phyloP scores from a whole-genome alignment of 208 protist genomes.

The Trypanosoma theileri region DNA sequence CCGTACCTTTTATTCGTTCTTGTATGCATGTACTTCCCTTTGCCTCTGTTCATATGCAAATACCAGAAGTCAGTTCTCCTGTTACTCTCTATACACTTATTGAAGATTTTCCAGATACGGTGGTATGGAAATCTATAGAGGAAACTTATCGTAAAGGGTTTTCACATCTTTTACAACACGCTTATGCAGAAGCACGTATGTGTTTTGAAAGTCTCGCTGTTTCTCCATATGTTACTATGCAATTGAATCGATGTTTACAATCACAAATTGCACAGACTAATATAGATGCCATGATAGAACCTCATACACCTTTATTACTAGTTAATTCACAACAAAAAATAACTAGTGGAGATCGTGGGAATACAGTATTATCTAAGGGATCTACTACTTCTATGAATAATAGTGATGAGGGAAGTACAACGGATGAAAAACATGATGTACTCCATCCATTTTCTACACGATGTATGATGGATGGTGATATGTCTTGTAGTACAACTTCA shows the following conservation, averaged over 20 bases:
- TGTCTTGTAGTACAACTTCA: background rate
- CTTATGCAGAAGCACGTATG: background rate
- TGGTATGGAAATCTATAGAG: conserved; percentile 1
- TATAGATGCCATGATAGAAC: background rate
- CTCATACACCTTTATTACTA: background rate
- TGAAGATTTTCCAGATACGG: conserved; percentile 7
- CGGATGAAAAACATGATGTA: background rate
- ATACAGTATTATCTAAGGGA: background rate
- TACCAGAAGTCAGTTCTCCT: conserved; percentile 16
- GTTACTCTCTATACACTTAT: conserved; percentile 37
- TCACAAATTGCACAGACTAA: conserved; percentile 1
- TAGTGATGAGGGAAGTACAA: background rate
- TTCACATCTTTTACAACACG: background rate
- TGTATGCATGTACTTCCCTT: conserved; percentile 40
- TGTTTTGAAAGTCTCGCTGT: conserved; percentile 17
- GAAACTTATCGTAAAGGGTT: conserved; percentile 9
- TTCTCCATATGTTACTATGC: background rate
- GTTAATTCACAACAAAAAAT: background rate
- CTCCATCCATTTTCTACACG: background rate
- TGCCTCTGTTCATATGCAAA: conserved; percentile 27
- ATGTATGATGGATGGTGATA: background rate
- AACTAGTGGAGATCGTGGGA: background rate
- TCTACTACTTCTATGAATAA: background rate
- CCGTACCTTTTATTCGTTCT: conserved; percentile 33
- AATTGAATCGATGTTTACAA: background rate